A percentile compares a stretch with the other conserved stretches of the same genome.
Conservation (phyloP, 2,329 filamentous ascomycete species). For the Tolypocladium nubicola region DNA sequence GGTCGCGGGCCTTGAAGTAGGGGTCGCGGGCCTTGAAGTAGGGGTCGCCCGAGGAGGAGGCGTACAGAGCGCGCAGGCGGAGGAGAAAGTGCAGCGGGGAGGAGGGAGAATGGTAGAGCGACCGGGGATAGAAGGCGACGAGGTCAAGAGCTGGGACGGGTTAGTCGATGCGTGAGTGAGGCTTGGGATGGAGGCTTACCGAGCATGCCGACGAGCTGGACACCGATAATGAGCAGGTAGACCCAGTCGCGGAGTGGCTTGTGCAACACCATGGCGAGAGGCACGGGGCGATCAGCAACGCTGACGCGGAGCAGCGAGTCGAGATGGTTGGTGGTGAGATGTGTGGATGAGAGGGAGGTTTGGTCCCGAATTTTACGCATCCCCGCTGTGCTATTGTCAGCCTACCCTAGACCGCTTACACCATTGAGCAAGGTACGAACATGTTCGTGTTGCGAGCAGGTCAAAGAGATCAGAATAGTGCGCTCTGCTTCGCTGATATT, state of each 20-base stretch:
- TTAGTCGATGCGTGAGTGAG: not conserved
- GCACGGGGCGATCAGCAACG: no score
- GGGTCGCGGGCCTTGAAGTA: conserved; percentile 41
- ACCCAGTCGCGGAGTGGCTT: conserved; percentile 21
- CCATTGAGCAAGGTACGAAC: not conserved
- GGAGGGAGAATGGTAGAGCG: conserved; percentile 28
- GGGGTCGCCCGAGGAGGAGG: conserved; percentile 39
- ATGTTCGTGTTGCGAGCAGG: not conserved
- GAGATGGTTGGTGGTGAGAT: not conserved
- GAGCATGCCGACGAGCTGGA: conserved; percentile 26
- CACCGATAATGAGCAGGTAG: conserved; percentile 22
- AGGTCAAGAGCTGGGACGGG: conserved; percentile 37
- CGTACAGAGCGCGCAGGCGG: conserved; percentile 34
- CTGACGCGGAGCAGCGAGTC: not conserved
- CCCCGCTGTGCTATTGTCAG: not conserved
- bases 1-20: conserved; percentile 31
- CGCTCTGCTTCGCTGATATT: not conserved
- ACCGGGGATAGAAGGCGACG: conserved; percentile 38
- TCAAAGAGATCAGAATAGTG: not conserved
- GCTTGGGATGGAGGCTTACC: conserved; percentile 12
- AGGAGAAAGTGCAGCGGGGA: conserved; percentile 38
- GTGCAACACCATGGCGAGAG: conserved; percentile 10
- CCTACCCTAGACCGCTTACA: not conserved
- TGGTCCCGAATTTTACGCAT: not conserved
- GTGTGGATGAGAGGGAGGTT: no score